These are phyloP conservation scores for Peziza echinospora DNA, from an alignment of 495 filamentous ascomycete genomes.

Conservation along the genomic window DNA sequence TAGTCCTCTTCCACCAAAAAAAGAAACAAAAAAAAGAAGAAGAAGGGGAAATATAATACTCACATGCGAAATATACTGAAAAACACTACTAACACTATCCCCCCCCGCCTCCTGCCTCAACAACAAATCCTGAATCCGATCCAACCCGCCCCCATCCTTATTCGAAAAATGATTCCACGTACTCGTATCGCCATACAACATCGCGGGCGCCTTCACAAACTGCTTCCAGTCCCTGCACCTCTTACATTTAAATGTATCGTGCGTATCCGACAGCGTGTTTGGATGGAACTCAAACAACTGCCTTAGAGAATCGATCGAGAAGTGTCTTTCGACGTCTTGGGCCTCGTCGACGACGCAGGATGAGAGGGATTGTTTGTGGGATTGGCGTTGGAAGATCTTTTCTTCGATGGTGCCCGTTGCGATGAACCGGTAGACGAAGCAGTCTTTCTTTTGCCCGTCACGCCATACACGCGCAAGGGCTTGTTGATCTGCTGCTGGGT, in stretches of 20 bases:
- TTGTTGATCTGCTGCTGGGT: constrained; percentile 94
- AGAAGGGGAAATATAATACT: no score
- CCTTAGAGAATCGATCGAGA: constrained; percentile 64
- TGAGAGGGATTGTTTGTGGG: constrained; percentile 89
- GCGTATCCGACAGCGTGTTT: constrained; percentile 72
- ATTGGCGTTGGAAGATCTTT: constrained; percentile 98
- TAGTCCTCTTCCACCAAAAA: no score
- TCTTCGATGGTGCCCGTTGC: constrained; percentile 95
- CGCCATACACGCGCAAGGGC: constrained; percentile 94
- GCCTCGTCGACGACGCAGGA: constrained; percentile 95
- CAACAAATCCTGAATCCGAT: constrained; percentile 73
- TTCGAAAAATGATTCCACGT: constrained; percentile 97
- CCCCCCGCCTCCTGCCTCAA: constrained; percentile 67
- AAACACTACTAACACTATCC: constrained; percentile 72
- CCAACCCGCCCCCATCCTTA: constrained; percentile 41
- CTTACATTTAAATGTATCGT: constrained; percentile 98
- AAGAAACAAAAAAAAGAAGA: no score
- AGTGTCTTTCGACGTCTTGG: constrained; percentile 93
- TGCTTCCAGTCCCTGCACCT: constrained; percentile 76
- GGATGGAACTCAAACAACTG: constrained; percentile 86
- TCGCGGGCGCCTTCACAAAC: constrained; percentile 67
- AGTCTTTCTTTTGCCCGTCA: constrained; percentile 97
- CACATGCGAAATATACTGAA: constrained; percentile 93
- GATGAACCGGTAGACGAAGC: constrained; percentile 98
- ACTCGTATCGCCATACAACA: constrained; percentile 94